phyloP scores from a whole-genome alignment of 176 grass and related monocot genomes.

The Triticum dicoccoides region DNA sequence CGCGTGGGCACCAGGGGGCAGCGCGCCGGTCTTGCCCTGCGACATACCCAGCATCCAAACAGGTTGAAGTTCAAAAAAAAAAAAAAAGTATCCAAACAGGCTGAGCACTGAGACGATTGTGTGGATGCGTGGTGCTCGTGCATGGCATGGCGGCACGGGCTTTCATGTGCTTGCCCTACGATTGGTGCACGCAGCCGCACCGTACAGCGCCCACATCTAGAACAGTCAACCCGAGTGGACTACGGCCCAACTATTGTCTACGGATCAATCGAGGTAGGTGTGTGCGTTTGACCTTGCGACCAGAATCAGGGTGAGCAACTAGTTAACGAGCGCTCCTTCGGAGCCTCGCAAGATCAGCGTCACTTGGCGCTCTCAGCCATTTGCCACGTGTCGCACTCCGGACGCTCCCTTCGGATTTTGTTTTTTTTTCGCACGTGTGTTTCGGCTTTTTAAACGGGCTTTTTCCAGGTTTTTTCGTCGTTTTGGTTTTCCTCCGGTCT shows the following conservation, averaged over 20 bases:
- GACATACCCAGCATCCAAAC: not conserved
- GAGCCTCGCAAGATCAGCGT: no score
- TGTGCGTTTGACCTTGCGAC: not conserved
- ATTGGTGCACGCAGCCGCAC: not conserved
- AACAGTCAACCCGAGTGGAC: conserved; percentile 5
- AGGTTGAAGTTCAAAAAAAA: no score
- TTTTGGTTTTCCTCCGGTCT: no score
- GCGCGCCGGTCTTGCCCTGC: not conserved
- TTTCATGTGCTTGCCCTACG: not conserved
- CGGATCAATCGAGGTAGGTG: not conserved
- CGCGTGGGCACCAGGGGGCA: not conserved
- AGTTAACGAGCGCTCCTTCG: no score
- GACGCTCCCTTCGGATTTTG: no score
- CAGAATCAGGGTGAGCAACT: not conserved
- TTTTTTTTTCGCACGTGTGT: no score
- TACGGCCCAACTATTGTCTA: conserved; percentile 12
- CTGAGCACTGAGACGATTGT: not conserved
- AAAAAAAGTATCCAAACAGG: no score
- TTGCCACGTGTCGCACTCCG: no score
- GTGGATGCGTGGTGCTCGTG: conserved; percentile 27
- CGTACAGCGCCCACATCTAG: not conserved
- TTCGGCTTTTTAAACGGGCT: no score
- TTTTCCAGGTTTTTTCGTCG: no score
- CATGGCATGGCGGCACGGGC: not conserved
- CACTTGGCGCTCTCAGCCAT: no score